Evolutionary conservation across 192 early-diverging fungal species (phyloP).

Genomic region (Thamnidium elegans): DNA sequence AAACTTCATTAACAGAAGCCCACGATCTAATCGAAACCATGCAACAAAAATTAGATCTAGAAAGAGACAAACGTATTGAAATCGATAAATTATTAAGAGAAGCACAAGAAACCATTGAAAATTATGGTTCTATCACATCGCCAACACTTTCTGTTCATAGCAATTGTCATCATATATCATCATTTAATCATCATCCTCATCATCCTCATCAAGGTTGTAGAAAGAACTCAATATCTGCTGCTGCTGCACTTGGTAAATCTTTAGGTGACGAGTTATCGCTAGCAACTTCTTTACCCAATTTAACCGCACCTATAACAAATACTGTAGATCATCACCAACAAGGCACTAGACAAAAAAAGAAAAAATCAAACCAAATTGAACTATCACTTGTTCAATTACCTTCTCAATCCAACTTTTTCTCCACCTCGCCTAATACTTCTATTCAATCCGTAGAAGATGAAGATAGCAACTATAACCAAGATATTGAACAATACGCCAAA

Average conservation of each 20-base stretch:
- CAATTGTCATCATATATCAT: background rate
- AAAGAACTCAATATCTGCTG: background rate
- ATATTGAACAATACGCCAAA: too few relatives aligned
- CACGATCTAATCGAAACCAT: background rate
- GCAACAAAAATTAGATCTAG: background rate
- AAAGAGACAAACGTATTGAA: background rate
- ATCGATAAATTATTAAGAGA: slow-evolving; percentile 1
- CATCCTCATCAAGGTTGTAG: background rate
- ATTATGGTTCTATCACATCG: background rate
- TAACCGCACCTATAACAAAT: background rate
- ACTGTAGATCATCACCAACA: background rate
- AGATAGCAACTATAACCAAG: too few relatives aligned
- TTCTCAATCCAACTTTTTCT: background rate
- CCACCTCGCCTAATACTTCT: background rate
- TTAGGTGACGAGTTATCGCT: background rate
- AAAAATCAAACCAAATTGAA: background rate
- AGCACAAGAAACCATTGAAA: slow-evolving; percentile 11
- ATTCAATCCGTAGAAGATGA: too few relatives aligned
- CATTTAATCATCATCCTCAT: background rate
- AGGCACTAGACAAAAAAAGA: background rate
- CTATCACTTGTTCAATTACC: background rate
- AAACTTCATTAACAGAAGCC: background rate
- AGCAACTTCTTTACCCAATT: background rate
- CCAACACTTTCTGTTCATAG: background rate
- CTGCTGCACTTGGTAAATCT: background rate